Evolutionary conservation across 139 green algal species (phyloP).

Genomic region (Volvox africanus): DNA sequence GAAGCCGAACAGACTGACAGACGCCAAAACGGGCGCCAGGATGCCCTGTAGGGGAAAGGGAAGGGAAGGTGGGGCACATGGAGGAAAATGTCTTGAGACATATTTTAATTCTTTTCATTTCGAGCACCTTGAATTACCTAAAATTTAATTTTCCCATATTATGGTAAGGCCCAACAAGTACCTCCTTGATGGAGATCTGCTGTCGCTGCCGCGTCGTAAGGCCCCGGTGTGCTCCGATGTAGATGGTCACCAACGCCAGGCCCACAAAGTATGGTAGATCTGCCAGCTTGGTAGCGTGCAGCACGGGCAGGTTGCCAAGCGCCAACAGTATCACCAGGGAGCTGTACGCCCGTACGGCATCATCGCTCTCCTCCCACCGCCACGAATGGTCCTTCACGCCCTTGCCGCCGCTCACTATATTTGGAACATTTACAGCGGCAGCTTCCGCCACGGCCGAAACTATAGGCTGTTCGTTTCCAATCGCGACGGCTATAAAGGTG

Average conservation of each 20-base stretch:
- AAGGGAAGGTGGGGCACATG: neutral
- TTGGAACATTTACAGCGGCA: no score
- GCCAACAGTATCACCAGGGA: constrained; percentile 63
- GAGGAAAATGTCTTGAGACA: no score
- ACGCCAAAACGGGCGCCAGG: constrained; percentile 78
- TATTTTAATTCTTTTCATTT: no score
- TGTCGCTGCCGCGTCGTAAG: constrained; percentile 75
- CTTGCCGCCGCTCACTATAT: neutral
- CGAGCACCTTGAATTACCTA: no score
- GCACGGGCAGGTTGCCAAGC: constrained; percentile 48
- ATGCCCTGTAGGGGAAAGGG: constrained; percentile 62
- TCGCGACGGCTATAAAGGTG: no score
- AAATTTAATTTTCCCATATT: no score
- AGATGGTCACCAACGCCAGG: constrained; percentile 84
- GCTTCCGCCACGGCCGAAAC: no score
- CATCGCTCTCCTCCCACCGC: constrained; percentile 68
- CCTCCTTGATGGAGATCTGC: constrained; percentile 80
- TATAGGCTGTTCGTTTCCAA: no score
- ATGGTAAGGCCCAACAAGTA: neutral
- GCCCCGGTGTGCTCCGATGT: constrained; percentile 85
- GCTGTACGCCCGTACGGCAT: constrained; percentile 68
- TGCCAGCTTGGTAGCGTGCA: constrained; percentile 28
- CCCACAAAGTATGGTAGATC: constrained; percentile 82
- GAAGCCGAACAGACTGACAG: constrained; percentile 74
- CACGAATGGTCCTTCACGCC: constrained; percentile 31